Conservation (phyloP, 768 basidiomycete genomes). For the Pilatotrama ljubarskyi region DNA sequence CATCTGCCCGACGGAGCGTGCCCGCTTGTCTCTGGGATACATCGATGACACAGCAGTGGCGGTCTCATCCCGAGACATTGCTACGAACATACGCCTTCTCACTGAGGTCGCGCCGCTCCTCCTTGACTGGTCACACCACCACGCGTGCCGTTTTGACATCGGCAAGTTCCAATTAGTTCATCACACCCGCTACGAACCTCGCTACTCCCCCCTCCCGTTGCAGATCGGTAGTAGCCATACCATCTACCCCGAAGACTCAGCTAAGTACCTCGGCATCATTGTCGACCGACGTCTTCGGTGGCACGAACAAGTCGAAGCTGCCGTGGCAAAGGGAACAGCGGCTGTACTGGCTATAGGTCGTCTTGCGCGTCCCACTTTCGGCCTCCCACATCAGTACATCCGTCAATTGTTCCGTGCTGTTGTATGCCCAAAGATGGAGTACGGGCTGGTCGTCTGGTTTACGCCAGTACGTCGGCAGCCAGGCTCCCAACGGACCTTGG, state of each 20-base stretch:
- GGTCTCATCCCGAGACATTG: not conserved
- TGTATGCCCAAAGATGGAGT: not conserved
- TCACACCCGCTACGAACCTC: not conserved
- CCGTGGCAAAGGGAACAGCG: not conserved
- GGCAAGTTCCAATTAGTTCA: not conserved
- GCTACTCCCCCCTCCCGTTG: not conserved
- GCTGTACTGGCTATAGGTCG: not conserved
- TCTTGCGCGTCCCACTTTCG: not conserved
- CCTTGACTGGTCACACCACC: not conserved
- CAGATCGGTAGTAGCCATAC: not conserved
- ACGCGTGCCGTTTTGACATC: not conserved
- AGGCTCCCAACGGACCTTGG: not conserved
- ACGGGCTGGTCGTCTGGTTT: not conserved
- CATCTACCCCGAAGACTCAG: not conserved
- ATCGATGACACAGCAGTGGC: conserved; percentile 26
- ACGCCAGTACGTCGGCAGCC: not conserved
- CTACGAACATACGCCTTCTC: not conserved
- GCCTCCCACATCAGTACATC: not conserved
- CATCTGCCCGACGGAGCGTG: conserved; percentile 11
- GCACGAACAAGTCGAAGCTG: not conserved
- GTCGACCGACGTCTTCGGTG: not conserved
- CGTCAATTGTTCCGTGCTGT: not conserved
- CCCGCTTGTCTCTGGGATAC: conserved; percentile 3
- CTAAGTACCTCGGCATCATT: not conserved
- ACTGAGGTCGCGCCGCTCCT: not conserved